Base-by-base conservation (phyloP, 345 rosid genomes). In the Gynandropsis gynandra region DNA sequence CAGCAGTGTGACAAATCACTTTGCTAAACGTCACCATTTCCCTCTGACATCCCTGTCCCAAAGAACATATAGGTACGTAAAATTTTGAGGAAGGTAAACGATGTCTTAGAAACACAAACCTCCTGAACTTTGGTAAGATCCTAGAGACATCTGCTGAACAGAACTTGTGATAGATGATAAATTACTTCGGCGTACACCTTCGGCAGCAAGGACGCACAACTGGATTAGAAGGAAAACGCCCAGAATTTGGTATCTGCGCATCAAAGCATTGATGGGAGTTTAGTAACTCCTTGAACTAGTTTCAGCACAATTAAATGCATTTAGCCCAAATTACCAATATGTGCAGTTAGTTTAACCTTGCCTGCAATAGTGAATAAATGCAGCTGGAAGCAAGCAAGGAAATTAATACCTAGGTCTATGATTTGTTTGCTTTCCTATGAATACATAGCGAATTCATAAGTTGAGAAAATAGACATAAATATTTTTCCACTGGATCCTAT, bases 221-320 rank as follows among this genome's bases (percentile, higher is more conserved):
- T 87, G 98, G 71, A 92, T 74, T 62, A 92, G 70, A 59, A 87
- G 95, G 71, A 92, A 92, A 16, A 87, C 72, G 20, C 98, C 98
- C 31, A 92, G 72, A 59, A 85, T 81, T 66, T 92, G 96, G 71
- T 92, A 87, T 69, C 96, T 87, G 81, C 63, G 35, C 24, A 58
- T 29, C 68, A 69, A 64, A 35, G 31, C 51, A 58, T 42, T 50
- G 37, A 59, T 47, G 42, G 42, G 54, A 32, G 35, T 77, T 42
- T 46, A 60, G 59, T 17, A 16, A 43, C 41, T 29, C 38, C 7
- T 36, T 27, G 15, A 14, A 8, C 1, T 47, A 29, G 17, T 20
- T 31, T 24, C 20, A 54, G 42, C 16, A 3, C 40, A 12, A 4
- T 10, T 36, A 5, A 24, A 18, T n/a, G 14, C 8, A 17, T 7